Conservation (phyloP, 2,329 filamentous ascomycete genomes). For the Metarhizium brunneum region DNA sequence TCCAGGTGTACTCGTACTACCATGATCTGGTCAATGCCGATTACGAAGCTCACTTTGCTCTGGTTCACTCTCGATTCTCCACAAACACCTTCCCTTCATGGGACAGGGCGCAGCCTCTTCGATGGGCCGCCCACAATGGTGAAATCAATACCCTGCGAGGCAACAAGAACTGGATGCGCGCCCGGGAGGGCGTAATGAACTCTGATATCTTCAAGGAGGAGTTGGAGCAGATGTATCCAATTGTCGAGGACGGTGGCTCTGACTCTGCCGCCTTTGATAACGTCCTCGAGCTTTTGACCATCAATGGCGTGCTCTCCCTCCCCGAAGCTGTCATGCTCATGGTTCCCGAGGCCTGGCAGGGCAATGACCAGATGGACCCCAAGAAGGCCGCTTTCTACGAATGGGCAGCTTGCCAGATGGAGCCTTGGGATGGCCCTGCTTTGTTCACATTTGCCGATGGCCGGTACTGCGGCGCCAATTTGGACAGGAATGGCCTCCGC, state of each 20-base stretch:
- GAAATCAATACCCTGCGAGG: conserved; percentile 96
- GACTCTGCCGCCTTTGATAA: conserved; percentile 98
- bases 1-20: conserved; percentile 97
- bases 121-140: conserved; percentile 97
- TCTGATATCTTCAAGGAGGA: conserved; percentile 90
- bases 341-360: conserved; percentile 97
- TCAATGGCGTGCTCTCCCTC: conserved; percentile 90
- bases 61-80: conserved; percentile 95
- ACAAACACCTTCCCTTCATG: conserved; percentile 98
- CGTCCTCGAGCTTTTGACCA: conserved; percentile 83
- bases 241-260: conserved; percentile 92
- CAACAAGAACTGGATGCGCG: conserved; percentile 99
- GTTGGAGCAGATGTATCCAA: conserved; percentile 81
- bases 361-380: conserved; percentile 83
- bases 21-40: conserved; percentile 94
- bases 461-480: conserved; percentile 91
- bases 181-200: conserved; percentile 88
- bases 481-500: conserved; percentile 89
- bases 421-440: conserved; percentile 95
- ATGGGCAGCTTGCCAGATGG: conserved; percentile 98
- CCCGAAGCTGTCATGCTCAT: conserved; percentile 98
- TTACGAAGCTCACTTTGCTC: conserved; percentile 92
- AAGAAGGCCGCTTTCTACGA: conserved; percentile 97
- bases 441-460: conserved; percentile 96
- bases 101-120: conserved; percentile 91